phyloP scores from a whole-genome alignment of 179 eudicot genomes.

The Pouteria campechiana region DNA sequence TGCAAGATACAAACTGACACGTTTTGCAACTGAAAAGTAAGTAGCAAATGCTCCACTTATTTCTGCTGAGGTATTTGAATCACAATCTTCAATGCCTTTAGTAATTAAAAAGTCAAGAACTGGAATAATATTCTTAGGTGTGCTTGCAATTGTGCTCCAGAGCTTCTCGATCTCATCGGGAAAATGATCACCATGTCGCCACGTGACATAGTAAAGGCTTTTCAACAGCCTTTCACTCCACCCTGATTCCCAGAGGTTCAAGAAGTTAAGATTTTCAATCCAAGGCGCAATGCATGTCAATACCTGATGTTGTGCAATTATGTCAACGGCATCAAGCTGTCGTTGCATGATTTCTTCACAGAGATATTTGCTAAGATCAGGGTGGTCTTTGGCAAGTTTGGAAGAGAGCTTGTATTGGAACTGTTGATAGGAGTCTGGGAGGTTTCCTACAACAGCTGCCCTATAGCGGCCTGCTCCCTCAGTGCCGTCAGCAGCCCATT shows the following conservation, averaged over 20 bases:
- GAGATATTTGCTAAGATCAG: constrained; percentile 91
- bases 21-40: constrained; percentile 92
- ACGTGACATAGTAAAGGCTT: constrained; percentile 87
- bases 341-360: constrained; percentile 99
- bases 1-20: constrained; percentile 91
- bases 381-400: constrained; percentile 99
- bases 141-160: constrained; percentile 99
- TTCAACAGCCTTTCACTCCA: constrained; percentile 93
- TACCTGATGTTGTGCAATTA: constrained; percentile 98
- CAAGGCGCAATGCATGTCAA: constrained; percentile 99
- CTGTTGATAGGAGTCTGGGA: constrained; percentile 97
- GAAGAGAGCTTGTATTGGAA: constrained; percentile 96
- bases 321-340: constrained; percentile 98
- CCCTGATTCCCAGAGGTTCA: constrained; percentile 91
- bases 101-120: constrained; percentile 91
- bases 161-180: constrained; percentile 99
- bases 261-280: constrained; percentile 96
- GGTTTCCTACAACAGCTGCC: constrained; percentile 99
- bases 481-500: constrained; percentile 91
- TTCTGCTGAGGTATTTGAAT: constrained; percentile 96
- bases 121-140: constrained; percentile 83
- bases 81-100: constrained; percentile 98
- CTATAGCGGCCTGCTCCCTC: constrained; percentile 89
- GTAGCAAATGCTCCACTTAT: constrained; percentile 98
- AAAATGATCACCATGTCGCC: constrained; percentile 98